phyloP scores from a whole-genome alignment of 2,329 filamentous ascomycete genomes.

The Apiospora pterosperma region DNA sequence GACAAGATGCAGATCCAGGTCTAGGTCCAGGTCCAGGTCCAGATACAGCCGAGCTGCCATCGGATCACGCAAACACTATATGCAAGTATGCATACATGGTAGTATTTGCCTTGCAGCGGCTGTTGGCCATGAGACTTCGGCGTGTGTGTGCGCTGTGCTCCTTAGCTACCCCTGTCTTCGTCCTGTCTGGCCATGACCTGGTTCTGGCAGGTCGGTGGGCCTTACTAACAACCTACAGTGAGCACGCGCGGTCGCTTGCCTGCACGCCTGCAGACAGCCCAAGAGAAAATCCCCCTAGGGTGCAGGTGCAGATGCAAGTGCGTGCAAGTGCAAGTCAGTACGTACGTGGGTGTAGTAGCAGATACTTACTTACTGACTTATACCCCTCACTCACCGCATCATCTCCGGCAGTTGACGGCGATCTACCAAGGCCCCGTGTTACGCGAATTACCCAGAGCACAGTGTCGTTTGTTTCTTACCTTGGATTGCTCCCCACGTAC shows the following conservation, averaged over 20 bases:
- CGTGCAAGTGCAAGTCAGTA: not conserved
- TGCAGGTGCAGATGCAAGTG: too few relatives aligned
- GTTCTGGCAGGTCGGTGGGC: not conserved
- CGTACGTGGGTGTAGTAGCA: not conserved
- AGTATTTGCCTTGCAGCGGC: not conserved
- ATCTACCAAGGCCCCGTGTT: not conserved
- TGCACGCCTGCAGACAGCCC: not conserved
- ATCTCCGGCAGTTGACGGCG: conserved; percentile 5
- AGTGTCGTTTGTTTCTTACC: not conserved
- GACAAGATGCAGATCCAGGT: not conserved
- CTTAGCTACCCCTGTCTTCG: not conserved
- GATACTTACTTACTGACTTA: not conserved
- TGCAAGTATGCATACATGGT: not conserved
- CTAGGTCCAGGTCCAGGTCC: not conserved
- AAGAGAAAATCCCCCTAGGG: not conserved
- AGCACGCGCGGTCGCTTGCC: not conserved
- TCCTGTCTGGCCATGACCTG: not conserved
- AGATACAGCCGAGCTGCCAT: not conserved
- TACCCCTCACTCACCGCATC: conserved; percentile 1
- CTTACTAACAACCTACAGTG: not conserved
- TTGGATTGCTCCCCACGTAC: not conserved
- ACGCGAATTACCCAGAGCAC: too few relatives aligned
- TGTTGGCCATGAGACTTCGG: not conserved
- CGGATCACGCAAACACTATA: too few relatives aligned
- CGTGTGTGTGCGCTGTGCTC: not conserved